phyloP scores from a whole-genome alignment of 2,329 filamentous ascomycete genomes.

The Ophiocordyceps unilateralis region DNA sequence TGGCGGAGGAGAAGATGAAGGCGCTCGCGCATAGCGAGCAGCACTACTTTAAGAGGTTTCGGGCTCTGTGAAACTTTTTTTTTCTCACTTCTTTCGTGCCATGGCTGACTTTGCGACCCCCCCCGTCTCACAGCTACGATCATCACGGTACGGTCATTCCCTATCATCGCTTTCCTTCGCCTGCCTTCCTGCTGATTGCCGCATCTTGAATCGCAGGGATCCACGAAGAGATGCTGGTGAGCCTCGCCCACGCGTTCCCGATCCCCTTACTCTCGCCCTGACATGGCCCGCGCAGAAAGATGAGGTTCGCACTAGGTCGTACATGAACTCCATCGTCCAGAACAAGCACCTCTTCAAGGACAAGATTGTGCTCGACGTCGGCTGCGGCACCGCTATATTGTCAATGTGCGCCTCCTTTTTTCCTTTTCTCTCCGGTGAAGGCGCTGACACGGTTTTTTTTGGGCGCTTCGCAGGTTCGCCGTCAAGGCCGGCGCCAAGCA shows the following conservation, averaged over 20 bases:
- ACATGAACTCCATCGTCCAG: constrained; percentile 94
- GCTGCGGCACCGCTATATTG: constrained; percentile 92
- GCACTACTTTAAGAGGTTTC: constrained; percentile 95
- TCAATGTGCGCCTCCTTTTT: constrained; percentile 58
- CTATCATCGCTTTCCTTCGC: constrained; percentile 1
- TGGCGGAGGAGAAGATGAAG: constrained; percentile 46
- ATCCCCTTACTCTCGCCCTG: neutral
- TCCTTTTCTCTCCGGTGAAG: too few relatives aligned
- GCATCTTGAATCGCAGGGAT: constrained; percentile 43
- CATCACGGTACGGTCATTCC: constrained; percentile 62
- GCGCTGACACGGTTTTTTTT: too few relatives aligned
- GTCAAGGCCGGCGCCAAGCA: constrained; percentile 93
- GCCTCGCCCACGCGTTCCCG: constrained; percentile 28
- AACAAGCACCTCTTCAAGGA: constrained; percentile 86
- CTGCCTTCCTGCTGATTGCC: constrained; percentile 11
- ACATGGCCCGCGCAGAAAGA: constrained; percentile 52
- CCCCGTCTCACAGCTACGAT: constrained; percentile 54
- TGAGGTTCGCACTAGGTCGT: constrained; percentile 89
- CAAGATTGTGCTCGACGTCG: constrained; percentile 81
- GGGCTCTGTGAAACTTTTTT: neutral
- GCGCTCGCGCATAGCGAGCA: constrained; percentile 85
- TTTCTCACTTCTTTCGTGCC: neutral
- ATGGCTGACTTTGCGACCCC: constrained; percentile 16
- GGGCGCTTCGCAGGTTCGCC: constrained; percentile 80
- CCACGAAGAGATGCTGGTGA: constrained; percentile 94